A percentile compares a stretch with the other conserved stretches of the same genome.
These are phyloP conservation scores for Geosmithia flava DNA, from an alignment of 2,329 filamentous ascomycete species.

Conservation along the genomic window DNA sequence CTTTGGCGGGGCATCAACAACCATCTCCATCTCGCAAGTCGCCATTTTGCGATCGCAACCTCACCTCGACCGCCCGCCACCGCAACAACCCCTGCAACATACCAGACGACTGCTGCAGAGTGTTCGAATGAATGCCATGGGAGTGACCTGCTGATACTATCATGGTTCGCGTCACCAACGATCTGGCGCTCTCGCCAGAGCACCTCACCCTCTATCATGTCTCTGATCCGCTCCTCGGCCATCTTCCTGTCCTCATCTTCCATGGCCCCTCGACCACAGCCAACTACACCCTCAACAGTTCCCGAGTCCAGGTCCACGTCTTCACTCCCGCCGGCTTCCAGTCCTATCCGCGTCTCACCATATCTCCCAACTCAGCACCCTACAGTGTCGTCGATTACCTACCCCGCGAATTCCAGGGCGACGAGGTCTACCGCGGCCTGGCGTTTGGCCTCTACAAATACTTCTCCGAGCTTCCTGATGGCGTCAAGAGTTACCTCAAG, in stretches of 20 bases:
- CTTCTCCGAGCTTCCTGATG: conserved; percentile 73
- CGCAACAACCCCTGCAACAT: background rate
- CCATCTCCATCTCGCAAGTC: background rate
- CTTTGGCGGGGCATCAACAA: background rate
- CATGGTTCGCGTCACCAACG: conserved; percentile 76
- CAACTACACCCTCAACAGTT: conserved; percentile 78
- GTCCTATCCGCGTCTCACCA: conserved; percentile 80
- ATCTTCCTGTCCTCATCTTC: conserved; percentile 78
- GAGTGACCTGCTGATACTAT: conserved; percentile 21
- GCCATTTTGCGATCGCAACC: background rate
- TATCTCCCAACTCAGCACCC: conserved; percentile 83
- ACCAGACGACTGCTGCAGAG: background rate
- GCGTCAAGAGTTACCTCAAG: conserved; percentile 60
- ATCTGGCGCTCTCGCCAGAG: conserved; percentile 69
- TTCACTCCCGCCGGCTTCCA: conserved; percentile 81
- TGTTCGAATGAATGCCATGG: conserved; percentile 8
- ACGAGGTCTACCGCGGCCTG: conserved; percentile 81
- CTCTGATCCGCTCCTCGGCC: conserved; percentile 69
- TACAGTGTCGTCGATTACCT: conserved; percentile 85
- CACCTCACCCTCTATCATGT: conserved; percentile 81
- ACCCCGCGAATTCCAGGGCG: conserved; percentile 87
- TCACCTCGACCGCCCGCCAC: background rate
- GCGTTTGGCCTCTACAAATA: conserved; percentile 92
- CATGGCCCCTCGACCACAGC: conserved; percentile 83
- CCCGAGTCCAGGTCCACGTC: conserved; percentile 88